These are phyloP conservation scores for Suhomyces ambrosiae DNA, from an alignment of 1,139 yeast species.

Conservation along the genomic window DNA sequence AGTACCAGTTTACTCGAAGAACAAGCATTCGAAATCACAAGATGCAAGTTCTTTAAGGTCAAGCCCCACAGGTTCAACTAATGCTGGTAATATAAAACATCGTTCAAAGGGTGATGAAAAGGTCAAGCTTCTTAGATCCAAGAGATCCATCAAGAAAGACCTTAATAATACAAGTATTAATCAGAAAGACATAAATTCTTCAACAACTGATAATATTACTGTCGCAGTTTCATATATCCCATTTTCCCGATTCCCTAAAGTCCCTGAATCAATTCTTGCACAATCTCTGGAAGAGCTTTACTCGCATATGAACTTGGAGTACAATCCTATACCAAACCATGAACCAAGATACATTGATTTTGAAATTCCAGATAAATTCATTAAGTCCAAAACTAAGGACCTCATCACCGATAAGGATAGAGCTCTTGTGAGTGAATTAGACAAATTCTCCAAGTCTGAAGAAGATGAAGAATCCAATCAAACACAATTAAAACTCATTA, in stretches of 20 bases:
- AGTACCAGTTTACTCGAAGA: conserved; percentile 10
- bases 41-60: too few relatives aligned
- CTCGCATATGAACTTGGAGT: conserved; percentile 10
- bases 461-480: conserved; percentile 30
- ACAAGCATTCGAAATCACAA: conserved; percentile 4
- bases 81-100: too few relatives aligned
- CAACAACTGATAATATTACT: not conserved
- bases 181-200: not conserved
- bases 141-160: conserved; percentile 6
- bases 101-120: conserved; percentile 6
- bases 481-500: conserved; percentile 30
- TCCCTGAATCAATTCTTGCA: conserved; percentile 26
- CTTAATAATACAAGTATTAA: not conserved
- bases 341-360: conserved; percentile 26
- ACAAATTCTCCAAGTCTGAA: conserved; percentile 26
- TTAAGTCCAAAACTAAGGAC: conserved; percentile 27
- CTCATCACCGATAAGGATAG: conserved; percentile 29
- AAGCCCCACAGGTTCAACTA: too few relatives aligned
- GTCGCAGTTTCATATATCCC: conserved; percentile 22
- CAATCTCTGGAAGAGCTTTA: conserved; percentile 24
- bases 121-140: conserved; percentile 5
- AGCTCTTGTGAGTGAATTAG: conserved; percentile 31
- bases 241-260: conserved; percentile 33
- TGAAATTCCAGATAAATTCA: conserved; percentile 33
- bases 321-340: conserved; percentile 1